Evolutionary conservation across 2,329 filamentous ascomycete species (phyloP), one percentile per base, ranked within the genome.

Genomic region (Sarocladium kiliense): DNA sequence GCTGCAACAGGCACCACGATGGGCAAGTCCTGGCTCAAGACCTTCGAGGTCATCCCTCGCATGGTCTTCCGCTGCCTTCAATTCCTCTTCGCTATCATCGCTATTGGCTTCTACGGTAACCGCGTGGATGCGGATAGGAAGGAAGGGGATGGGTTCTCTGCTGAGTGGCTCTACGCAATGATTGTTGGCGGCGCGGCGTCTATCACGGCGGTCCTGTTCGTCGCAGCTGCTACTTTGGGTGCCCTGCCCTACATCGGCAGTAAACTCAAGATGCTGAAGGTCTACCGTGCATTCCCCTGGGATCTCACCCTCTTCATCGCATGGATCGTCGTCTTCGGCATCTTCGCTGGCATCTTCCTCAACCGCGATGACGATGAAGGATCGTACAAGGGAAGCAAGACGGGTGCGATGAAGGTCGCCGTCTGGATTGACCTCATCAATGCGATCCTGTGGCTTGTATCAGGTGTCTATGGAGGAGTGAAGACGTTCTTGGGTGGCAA

Each of bases 391-490:
- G 74, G 73, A 27, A 68, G 66, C 44, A 74, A 66, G 58, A 74
- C 73, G 0, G 58, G 64, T 3, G 53, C 65, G 6, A 91, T 91
- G 88, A 86, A 87, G 71, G 76, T 80, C 58, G 86, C 86, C 2
- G 86, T 89, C 2, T 91, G 86, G 85, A 70, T 91, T 25, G 86
- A 90, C 65, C 65, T 91, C 25, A 74, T 83, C 30, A 88, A 87
- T 60, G 76, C 86, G 67, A 56, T 86, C 21, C 68, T 91, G 42
- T 91, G 88, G 87, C 68, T 85, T 12, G 58, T 76, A 3, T 76
- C 74, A 0, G 74, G 68, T 5, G 62, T 62, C 5, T 78, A 77
- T 36, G 75, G 75, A 26, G 67, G 59, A 49, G 23, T 70, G 57
- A 73, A 94, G 66, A 72, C 68, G 1, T 73, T 69, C 57, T 53